Evolutionary conservation across 768 basidiomycete genomes (phyloP), one percentile per base, ranked within the genome.

Genomic region (Serendipita vermifera): DNA sequence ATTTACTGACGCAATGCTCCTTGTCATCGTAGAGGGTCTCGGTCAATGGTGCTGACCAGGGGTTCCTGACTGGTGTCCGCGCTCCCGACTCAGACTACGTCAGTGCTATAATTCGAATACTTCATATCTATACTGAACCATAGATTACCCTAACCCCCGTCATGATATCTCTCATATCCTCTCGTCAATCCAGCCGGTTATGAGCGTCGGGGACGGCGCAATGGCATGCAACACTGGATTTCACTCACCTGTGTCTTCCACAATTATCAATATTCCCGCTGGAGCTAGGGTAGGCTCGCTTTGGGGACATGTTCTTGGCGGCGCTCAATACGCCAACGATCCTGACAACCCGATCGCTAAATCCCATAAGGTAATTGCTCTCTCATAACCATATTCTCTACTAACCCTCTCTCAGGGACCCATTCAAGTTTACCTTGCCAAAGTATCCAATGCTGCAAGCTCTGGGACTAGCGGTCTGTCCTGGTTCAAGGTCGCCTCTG

Each of bases 401-500:
- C n/a, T n/a, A n/a, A n/a, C n/a, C n/a, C n/a, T n/a, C n/a, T n/a
- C n/a, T n/a, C n/a, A n/a, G n/a, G 35, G 35, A 9, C 54, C 54
- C 5, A 26, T 55, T 3, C 33, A 35, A 36, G 29, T 55, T 36
- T 55, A 55, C 32, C 54, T 55, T 24, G 54, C n/a, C 33, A 55
- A 55, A 36, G 54, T 55, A 20, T 3, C 15, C 9, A 55, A 55
- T 32, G 54, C 54, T 17, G 15, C 33, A 1, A 55, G 33, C 54
- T 33, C 54, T 13, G 20, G 20, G 11, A 24, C 17, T 26, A 22
- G 33, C 1, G 17, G 33, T 17, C 11, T 17, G 5, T 15, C 17
- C 15, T 55, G 54, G 54, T 55, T 55, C 54, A 55, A 55, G 54
- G 38, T 55, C 54, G 5, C 13, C 17, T 26, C 29, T 32, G 33